These are phyloP conservation scores for Panicum miliaceum DNA, from an alignment of 176 grass and related monocot species.

Conservation along the genomic window DNA sequence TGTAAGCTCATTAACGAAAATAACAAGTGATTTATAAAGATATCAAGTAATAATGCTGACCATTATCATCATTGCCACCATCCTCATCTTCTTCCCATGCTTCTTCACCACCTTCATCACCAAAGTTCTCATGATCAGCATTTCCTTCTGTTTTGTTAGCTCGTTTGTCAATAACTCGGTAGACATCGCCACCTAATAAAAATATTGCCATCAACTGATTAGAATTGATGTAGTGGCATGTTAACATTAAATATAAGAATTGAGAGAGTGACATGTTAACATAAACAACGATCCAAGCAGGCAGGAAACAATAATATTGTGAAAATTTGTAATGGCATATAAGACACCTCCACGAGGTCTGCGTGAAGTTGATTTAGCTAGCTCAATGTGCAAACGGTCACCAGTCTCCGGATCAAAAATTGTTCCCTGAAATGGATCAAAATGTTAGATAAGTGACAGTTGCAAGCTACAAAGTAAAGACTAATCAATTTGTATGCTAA, in stretches of 20 bases:
- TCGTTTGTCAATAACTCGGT: constrained; percentile 85
- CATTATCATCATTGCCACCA: constrained; percentile 36
- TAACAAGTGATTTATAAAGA: not conserved
- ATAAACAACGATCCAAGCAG: not conserved
- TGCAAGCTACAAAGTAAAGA: not conserved
- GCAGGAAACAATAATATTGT: not conserved
- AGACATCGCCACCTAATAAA: constrained; percentile 63
- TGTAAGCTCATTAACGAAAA: constrained; percentile 17
- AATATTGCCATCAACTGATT: constrained; percentile 26
- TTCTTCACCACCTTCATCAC: constrained; percentile 56
- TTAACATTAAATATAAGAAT: constrained; percentile 2
- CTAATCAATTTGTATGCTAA: not conserved
- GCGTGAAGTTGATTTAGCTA: constrained; percentile 95
- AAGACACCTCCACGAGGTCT: constrained; percentile 68
- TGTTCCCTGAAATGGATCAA: constrained; percentile 58
- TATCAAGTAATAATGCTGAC: constrained; percentile 10
- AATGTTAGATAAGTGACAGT: constrained; percentile 3
- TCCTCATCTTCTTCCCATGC: constrained; percentile 39
- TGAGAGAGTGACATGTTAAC: constrained; percentile 7
- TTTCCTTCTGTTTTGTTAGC: constrained; percentile 55
- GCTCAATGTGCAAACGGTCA: constrained; percentile 79
- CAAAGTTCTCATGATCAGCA: constrained; percentile 49
- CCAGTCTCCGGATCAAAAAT: constrained; percentile 85
- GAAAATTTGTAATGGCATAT: not conserved
- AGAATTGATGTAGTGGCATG: not conserved